phyloP scores from a whole-genome alignment of 164 flowering plant species.

The Hamamelis virginiana region DNA sequence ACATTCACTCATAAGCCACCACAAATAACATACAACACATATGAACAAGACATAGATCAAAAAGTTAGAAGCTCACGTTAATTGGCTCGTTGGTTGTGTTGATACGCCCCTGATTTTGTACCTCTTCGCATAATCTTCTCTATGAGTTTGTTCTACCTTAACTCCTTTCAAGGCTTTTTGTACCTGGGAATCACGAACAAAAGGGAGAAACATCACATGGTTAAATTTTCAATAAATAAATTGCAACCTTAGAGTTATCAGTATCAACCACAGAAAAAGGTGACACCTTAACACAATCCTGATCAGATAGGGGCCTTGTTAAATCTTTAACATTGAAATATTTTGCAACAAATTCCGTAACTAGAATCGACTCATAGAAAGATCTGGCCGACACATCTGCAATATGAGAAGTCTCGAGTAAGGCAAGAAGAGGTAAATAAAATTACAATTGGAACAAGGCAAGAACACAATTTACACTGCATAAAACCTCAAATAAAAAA shows the following conservation, averaged over 20 bases:
- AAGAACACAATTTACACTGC: too few relatives aligned
- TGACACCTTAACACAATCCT: constrained; percentile 57
- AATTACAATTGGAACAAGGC: neutral
- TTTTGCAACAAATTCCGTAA: constrained; percentile 43
- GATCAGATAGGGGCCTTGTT: constrained; percentile 46
- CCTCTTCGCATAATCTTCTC: constrained; percentile 1
- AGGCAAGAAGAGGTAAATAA: neutral
- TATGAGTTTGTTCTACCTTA: constrained; percentile 16
- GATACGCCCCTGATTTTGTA: constrained; percentile 25
- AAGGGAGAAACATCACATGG: neutral
- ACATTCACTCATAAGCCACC: neutral
- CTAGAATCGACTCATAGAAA: constrained; percentile 60
- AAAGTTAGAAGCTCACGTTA: constrained; percentile 22
- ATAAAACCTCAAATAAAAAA: neutral
- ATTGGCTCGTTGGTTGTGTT: constrained; percentile 12
- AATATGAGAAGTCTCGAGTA: neutral
- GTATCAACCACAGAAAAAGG: too few relatives aligned
- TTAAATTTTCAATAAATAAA: too few relatives aligned
- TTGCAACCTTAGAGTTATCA: too few relatives aligned
- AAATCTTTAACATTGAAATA: constrained; percentile 29
- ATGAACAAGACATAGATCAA: neutral
- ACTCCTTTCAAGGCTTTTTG: constrained; percentile 29
- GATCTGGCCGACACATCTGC: constrained; percentile 76
- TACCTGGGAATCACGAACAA: constrained; percentile 16
- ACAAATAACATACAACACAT: neutral